Conservation (phyloP, 805 yeast genomes). For the Metschnikowia henanensis region DNA sequence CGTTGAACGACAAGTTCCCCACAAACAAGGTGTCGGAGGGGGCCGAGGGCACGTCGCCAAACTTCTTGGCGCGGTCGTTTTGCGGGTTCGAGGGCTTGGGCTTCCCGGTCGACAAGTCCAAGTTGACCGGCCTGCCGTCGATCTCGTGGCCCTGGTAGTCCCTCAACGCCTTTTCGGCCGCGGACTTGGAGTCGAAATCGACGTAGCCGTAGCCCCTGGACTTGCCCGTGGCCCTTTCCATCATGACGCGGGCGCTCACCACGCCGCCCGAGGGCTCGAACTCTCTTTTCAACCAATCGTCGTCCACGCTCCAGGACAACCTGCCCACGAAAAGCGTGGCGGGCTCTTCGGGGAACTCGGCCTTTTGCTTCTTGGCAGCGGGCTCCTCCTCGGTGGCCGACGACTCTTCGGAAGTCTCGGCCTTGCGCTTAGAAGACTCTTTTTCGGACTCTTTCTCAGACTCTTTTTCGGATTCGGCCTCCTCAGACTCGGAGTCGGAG, state of each 20-base stretch:
- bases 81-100: conserved; percentile 58
- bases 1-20: conserved; percentile 93
- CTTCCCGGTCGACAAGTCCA: conserved; percentile 86
- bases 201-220: conserved; percentile 98
- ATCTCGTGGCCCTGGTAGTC: conserved; percentile 91
- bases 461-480: conserved; percentile 18
- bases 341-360: conserved; percentile 52
- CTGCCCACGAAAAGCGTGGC: conserved; percentile 96
- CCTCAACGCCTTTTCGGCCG: conserved; percentile 83
- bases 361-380: conserved; percentile 54
- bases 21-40: conserved; percentile 96
- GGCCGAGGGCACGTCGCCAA: conserved; percentile 85
- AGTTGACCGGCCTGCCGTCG: conserved; percentile 95
- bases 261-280: conserved; percentile 85
- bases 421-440: conserved; percentile 30
- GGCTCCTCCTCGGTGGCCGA: conserved; percentile 30
- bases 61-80: conserved; percentile 81
- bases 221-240: conserved; percentile 88
- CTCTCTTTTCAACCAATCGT: conserved; percentile 87
- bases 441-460: conserved; percentile 17
- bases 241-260: conserved; percentile 84
- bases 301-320: conserved; percentile 96
- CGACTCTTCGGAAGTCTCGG: conserved; percentile 17
- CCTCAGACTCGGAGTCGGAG: conserved; percentile 41
- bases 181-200: conserved; percentile 76